These are phyloP conservation scores for Claviceps citrina DNA, from an alignment of 2,329 filamentous ascomycete species.

Conservation along the genomic window DNA sequence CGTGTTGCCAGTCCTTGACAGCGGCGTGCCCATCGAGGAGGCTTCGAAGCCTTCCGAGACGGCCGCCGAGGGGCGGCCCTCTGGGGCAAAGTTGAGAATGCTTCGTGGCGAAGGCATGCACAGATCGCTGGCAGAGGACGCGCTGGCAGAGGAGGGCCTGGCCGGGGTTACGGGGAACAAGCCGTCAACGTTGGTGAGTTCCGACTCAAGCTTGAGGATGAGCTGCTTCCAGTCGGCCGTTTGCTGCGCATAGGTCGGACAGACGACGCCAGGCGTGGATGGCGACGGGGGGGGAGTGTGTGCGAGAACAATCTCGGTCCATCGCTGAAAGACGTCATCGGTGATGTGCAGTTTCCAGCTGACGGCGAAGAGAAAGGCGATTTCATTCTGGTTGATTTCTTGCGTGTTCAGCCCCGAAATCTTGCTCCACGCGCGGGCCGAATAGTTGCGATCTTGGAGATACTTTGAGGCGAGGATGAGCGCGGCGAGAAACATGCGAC, in stretches of 20 bases:
- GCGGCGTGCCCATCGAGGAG: constrained; percentile 24
- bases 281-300: constrained; percentile 59
- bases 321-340: constrained; percentile 74
- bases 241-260: constrained; percentile 29
- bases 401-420: constrained; percentile 87
- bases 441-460: constrained; percentile 94
- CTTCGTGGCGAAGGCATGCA: constrained; percentile 26
- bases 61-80: constrained; percentile 19
- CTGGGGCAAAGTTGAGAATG: constrained; percentile 28
- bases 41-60: constrained; percentile 25
- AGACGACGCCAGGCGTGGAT: constrained; percentile 34
- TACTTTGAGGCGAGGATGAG: constrained; percentile 96
- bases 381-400: constrained; percentile 95
- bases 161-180: constrained; percentile 25
- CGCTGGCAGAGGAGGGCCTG: no score
- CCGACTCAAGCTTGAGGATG: constrained; percentile 40
- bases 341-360: constrained; percentile 92
- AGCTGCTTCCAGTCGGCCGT: constrained; percentile 42
- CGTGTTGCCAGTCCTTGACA: constrained; percentile 25
- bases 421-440: constrained; percentile 94
- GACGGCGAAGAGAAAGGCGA: constrained; percentile 76
- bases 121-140: constrained; percentile 20
- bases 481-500: constrained; percentile 91
- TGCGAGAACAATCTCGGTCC: constrained; percentile 83
- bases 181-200: constrained; percentile 42